Conservation (phyloP, 2,329 filamentous ascomycete genomes). For the Ceratocystis harringtonii region DNA sequence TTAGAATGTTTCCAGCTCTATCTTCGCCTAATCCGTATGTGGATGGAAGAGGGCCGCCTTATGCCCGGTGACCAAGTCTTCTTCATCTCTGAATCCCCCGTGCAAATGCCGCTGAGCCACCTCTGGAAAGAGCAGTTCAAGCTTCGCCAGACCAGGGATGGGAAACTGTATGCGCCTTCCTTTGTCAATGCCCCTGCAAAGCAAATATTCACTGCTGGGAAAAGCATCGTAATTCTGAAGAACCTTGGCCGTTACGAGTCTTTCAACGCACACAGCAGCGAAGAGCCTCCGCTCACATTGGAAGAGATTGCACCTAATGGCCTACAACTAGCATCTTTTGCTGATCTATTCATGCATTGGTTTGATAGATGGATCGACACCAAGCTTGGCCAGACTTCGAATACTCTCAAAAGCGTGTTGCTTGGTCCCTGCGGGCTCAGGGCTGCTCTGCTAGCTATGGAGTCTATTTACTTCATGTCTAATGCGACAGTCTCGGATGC, state of each 20-base stretch:
- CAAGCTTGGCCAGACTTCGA: slow-evolving; percentile 56
- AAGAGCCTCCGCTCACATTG: slow-evolving; percentile 39
- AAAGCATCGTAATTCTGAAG: slow-evolving; percentile 73
- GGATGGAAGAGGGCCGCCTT: slow-evolving; percentile 72
- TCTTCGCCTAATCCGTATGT: slow-evolving; percentile 59
- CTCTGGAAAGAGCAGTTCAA: slow-evolving; percentile 66
- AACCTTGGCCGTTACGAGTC: slow-evolving; percentile 44
- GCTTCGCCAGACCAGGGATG: slow-evolving; percentile 45
- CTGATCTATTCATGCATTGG: slow-evolving; percentile 55
- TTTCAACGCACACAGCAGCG: slow-evolving; percentile 22
- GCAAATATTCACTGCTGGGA: slow-evolving; percentile 74
- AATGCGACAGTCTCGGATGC: slow-evolving; percentile 53
- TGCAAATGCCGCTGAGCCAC: slow-evolving; percentile 42
- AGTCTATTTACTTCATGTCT: slow-evolving; percentile 59
- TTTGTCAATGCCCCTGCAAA: slow-evolving; percentile 57
- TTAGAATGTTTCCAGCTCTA: slow-evolving; percentile 73
- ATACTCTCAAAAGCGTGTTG: slow-evolving; percentile 48
- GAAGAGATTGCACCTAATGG: slow-evolving; percentile 37
- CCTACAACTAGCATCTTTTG: slow-evolving; percentile 47
- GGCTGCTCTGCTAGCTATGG: slow-evolving; percentile 49
- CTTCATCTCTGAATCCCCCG: slow-evolving; percentile 51
- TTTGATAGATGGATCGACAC: slow-evolving; percentile 65
- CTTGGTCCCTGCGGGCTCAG: slow-evolving; percentile 55
- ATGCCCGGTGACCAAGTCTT: slow-evolving; percentile 52
- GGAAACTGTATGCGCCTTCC: slow-evolving; percentile 50